Evolutionary conservation across 768 basidiomycete genomes (phyloP).

Genomic region (Lanmaoa pseudosensibilis): DNA sequence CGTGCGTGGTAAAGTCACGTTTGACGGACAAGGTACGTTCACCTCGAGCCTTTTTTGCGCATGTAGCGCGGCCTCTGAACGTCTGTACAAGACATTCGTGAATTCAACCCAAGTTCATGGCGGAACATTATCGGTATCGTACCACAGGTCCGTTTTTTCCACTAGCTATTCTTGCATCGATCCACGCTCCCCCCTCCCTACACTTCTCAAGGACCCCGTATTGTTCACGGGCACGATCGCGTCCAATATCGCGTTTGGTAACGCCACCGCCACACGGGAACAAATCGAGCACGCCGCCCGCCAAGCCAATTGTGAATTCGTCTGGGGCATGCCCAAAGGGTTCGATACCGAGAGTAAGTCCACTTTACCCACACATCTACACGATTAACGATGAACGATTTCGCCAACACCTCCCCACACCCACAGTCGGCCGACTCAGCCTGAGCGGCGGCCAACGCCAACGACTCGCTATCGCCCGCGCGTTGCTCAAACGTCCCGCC

Average conservation of each 20-base stretch:
- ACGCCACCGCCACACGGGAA: conserved; percentile 68
- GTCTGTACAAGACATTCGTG: conserved; percentile 63
- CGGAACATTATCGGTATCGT: conserved; percentile 88
- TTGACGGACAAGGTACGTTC: conserved; percentile 75
- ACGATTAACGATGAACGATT: no score
- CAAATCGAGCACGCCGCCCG: conserved; percentile 87
- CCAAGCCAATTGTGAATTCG: conserved; percentile 93
- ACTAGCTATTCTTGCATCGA: no score
- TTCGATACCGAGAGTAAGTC: conserved; percentile 88
- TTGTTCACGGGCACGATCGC: conserved; percentile 93
- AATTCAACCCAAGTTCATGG: conserved; percentile 86
- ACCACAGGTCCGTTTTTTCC: conserved; percentile 55
- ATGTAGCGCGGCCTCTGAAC: background rate
- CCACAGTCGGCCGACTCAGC: conserved; percentile 29
- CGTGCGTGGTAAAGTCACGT: conserved; percentile 75
- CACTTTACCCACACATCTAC: background rate
- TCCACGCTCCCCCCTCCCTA: background rate
- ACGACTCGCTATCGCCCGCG: conserved; percentile 80
- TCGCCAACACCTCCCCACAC: background rate
- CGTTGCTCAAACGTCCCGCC: conserved; percentile 83
- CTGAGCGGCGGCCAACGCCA: conserved; percentile 73
- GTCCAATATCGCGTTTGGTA: conserved; percentile 91
- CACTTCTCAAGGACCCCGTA: conserved; percentile 60
- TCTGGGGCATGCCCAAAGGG: conserved; percentile 91
- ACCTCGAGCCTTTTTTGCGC: no score